Evolutionary conservation across 805 yeast species (phyloP), one percentile per base, ranked within the genome.

Genomic region (Wickerhamiella bombiphila): DNA sequence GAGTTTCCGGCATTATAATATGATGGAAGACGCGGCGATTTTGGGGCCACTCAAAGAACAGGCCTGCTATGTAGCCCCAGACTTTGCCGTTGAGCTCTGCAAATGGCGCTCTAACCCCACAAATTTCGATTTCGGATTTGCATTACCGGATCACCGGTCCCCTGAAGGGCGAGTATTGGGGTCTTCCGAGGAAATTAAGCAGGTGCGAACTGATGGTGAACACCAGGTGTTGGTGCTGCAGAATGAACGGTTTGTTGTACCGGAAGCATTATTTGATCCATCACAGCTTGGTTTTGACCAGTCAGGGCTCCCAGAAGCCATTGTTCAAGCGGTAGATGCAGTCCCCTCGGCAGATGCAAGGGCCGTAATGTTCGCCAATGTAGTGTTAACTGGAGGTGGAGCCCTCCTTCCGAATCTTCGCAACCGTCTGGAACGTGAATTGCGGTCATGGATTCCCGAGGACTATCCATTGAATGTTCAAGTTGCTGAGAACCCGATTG

Each of bases 1-100:
- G 9, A 82, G 95, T 2, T 91, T 80, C 53, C 66, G 96, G 38
- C 91, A 91, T 60, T 91, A 86, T 56, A 88, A 91, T 52, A 85
- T 91, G 47, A 75, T 82, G 53, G 95, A 91, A 43, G 99, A 93
- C 57, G 77, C 94, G 0, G 64, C 80, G 2, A 59, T 91, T 34
- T 76, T 91, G 35, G 82, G 85, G 52, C 75, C 79, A 34, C 80
- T 93, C 46, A 91, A 91, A 52, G 95, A 86, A 52, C 64, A 69
- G 42, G 61, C 88, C 26, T 68, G 81, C 55, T 74, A 71, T 62
- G 71, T 81, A n/a, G 73, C 88, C 0, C 43, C 48, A 16, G 72
- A 80, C 48, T 81, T 74, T 49, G 59, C 56, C 17, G 48, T 53
- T 16, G 69, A 73, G 16, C 53, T 77, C 36, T 60, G 64, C 29